Conservation (phyloP, 495 filamentous ascomycete species). For the Neurospora africana region DNA sequence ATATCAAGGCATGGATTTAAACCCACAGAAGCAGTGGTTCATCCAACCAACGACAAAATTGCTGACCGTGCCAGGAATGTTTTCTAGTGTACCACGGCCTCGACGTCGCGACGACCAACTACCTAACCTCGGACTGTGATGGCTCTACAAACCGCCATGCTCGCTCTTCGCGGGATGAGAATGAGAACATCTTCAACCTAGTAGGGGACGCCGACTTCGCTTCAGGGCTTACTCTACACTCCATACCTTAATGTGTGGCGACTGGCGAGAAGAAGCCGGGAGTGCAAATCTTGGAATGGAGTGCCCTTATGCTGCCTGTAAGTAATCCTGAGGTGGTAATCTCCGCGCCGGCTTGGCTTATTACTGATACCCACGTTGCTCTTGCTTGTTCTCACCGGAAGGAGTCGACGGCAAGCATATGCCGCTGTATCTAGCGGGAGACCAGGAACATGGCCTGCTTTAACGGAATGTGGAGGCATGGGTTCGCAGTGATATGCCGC, state of each 20-base stretch:
- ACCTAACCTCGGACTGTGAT: neutral
- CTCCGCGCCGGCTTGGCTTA: neutral
- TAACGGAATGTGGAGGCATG: slow-evolving; percentile 6
- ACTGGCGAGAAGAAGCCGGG: neutral
- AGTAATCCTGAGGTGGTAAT: neutral
- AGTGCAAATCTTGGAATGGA: neutral
- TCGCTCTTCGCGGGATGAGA: neutral
- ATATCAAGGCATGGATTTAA: neutral
- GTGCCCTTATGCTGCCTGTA: neutral
- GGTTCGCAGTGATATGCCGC: slow-evolving; percentile 12
- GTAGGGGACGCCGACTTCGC: neutral
- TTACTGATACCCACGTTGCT: no score
- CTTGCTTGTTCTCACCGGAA: no score
- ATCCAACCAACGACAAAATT: neutral
- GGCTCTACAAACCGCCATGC: neutral
- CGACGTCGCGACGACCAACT: neutral
- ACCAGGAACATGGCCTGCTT: neutral
- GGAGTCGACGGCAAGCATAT: neutral
- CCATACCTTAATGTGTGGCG: neutral
- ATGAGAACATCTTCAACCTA: neutral
- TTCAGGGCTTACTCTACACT: neutral
- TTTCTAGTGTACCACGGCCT: neutral
- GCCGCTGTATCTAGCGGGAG: neutral
- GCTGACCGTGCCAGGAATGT: neutral
- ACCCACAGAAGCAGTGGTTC: neutral